These are phyloP conservation scores for Drechslerella dactyloides DNA, from an alignment of 2,329 filamentous ascomycete genomes.

Conservation along the genomic window DNA sequence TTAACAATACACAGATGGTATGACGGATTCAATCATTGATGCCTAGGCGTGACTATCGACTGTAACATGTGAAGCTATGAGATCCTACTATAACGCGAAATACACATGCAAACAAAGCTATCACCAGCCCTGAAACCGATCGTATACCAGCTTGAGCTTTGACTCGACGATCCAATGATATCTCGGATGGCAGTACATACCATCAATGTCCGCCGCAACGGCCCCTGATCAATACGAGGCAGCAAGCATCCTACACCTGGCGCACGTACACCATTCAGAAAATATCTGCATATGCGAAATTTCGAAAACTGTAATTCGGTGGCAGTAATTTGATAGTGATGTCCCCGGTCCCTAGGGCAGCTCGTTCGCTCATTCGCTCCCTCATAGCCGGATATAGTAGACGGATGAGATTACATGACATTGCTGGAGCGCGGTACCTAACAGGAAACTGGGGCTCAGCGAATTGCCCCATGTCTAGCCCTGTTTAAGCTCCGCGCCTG, in stretches of 20 bases:
- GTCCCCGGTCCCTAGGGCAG: background rate
- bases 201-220: background rate
- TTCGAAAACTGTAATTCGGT: background rate
- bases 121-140: no score
- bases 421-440: background rate
- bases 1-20: background rate
- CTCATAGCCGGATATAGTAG: conserved; percentile 3
- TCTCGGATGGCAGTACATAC: background rate
- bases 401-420: conserved; percentile 2
- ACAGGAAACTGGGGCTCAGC: conserved; percentile 33
- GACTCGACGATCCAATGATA: background rate
- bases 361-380: background rate
- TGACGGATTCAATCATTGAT: background rate
- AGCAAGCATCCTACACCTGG: background rate
- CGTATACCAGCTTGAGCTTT: background rate
- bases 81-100: background rate
- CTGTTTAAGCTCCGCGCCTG: background rate
- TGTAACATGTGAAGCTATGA: background rate
- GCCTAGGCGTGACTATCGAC: background rate
- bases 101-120: background rate
- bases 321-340: background rate
- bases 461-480: conserved; percentile 21
- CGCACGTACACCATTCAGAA: background rate
- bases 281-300: background rate
- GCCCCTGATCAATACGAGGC: background rate